Evolutionary conservation across 2,329 filamentous ascomycete genomes (phyloP).

Genomic region (Fusarium sp.): DNA sequence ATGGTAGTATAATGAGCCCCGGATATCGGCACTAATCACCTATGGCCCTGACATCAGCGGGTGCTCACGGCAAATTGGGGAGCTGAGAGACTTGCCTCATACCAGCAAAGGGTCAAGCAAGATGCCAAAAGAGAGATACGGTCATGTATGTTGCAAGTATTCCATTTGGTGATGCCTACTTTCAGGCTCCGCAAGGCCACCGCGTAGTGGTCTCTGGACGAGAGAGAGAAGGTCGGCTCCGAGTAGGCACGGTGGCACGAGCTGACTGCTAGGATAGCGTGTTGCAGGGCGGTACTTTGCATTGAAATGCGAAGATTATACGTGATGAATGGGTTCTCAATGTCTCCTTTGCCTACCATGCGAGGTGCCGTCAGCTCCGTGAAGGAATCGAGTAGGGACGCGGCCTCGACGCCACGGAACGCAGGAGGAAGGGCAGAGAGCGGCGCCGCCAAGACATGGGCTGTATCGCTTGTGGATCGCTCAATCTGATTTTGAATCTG

Average conservation of each 20-base stretch:
- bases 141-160: not conserved
- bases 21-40: conserved; percentile 10
- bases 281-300: not conserved
- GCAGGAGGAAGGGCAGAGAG: not conserved
- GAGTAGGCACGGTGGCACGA: conserved; percentile 6
- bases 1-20: conserved; percentile 5
- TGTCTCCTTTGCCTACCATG: not conserved
- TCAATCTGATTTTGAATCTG: not conserved
- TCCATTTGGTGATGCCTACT: not conserved
- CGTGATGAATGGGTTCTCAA: conserved; percentile 2
- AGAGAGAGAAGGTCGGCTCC: not conserved
- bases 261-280: conserved; percentile 6
- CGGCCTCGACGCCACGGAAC: not conserved
- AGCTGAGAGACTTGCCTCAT: not conserved
- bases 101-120: conserved; percentile 1
- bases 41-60: not conserved
- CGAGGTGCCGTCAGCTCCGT: not conserved
- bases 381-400: not conserved
- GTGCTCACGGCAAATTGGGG: too few relatives aligned
- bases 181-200: conserved; percentile 1
- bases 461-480: not conserved
- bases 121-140: not conserved
- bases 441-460: not conserved
- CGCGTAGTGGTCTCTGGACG: not conserved
- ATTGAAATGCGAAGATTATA: conserved; percentile 3